These are phyloP conservation scores for Stropharia rugosoannulata DNA, from an alignment of 768 basidiomycete genomes.

Conservation along the genomic window DNA sequence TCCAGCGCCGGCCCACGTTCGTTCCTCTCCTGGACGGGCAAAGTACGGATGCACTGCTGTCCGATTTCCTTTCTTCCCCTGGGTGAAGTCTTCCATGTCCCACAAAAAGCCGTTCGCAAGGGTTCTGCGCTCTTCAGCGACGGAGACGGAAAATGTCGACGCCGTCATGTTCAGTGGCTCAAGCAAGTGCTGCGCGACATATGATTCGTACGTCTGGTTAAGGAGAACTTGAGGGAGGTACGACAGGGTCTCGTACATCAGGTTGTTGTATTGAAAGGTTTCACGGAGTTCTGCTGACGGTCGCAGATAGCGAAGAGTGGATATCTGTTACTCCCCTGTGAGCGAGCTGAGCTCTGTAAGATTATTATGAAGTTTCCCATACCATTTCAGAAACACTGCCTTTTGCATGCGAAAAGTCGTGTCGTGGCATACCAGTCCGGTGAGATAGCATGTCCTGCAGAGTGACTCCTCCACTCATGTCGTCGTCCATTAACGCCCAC, in stretches of 20 bases:
- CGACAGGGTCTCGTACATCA: slow-evolving; percentile 43
- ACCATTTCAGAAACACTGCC: slow-evolving; percentile 38
- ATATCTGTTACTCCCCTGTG: slow-evolving; percentile 24
- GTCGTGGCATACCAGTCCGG: slow-evolving; percentile 43
- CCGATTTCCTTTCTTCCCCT: slow-evolving; percentile 29
- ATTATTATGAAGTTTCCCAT: background rate
- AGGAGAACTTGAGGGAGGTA: slow-evolving; percentile 37
- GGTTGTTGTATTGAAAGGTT: slow-evolving; percentile 46
- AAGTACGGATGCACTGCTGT: slow-evolving; percentile 39
- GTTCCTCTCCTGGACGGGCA: slow-evolving; percentile 36
- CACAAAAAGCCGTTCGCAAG: slow-evolving; percentile 38
- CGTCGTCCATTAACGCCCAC: slow-evolving; percentile 38
- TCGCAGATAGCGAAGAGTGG: slow-evolving; percentile 33
- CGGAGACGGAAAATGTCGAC: slow-evolving; percentile 37
- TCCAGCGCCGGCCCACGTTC: slow-evolving; percentile 40
- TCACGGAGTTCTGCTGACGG: slow-evolving; percentile 41
- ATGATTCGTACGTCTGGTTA: slow-evolving; percentile 39
- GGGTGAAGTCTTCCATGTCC: slow-evolving; percentile 30
- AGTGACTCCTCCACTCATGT: slow-evolving; percentile 30
- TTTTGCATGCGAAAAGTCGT: slow-evolving; percentile 34
- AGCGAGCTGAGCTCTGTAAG: too few species aligned
- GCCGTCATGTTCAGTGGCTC: slow-evolving; percentile 36
- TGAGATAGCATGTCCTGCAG: slow-evolving; percentile 43
- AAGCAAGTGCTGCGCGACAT: slow-evolving; percentile 37
- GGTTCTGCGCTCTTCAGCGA: slow-evolving; percentile 30